Base-by-base conservation (phyloP, 257 asterid species). In the Solanum sparsipilum region DNA sequence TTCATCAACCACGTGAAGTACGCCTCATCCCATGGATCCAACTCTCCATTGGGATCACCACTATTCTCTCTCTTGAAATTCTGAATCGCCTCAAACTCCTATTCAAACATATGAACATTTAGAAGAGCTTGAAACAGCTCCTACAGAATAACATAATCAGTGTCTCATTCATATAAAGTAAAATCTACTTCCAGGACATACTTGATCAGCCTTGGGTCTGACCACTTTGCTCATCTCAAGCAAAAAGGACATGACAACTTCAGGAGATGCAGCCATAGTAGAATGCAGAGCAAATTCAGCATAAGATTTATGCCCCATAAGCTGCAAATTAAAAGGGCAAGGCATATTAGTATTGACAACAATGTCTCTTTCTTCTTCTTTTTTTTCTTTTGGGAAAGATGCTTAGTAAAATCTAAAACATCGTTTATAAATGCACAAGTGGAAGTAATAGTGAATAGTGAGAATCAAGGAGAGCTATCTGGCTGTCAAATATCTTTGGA, bases 21-120 rank as follows among this genome's bases (percentile, higher is more conserved):
- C 84, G 98, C 90, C 93, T 95, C 99, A 89, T 97, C 99, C 99
- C 99, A 97, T 13, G 99, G 99, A 89, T 96, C 96, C 92, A 97
- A 91, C 88, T 93, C 96, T 86, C 90, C 94, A 87, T 86, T 87
- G 39, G 87, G 88, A 83, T 87, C 92, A 48, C 93, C 93, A 83
- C 35, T 71, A 84, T 83, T 93, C 70, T 87, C 93, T 90, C 91
- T 91, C 94, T 95, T 97, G 91, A 95, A 95, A 72, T 93, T 90
- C 93, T 86, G 87, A 76, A 97, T 93, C 75, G 91, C 92, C 92
- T 91, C 92, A 84, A 92, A 93, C 92, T 97, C 99, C 99, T 97
- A 92, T 76, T 68, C 58, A 87, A 83, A 90, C 65, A 52, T 20
- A 82, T 82, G 70, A 44, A 48, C 44, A 82, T 48, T 48, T 82